Evolutionary conservation across 2,329 filamentous ascomycete genomes (phyloP), one percentile per base, ranked within the genome.

Genomic region (Pyrenochaeta sp.): DNA sequence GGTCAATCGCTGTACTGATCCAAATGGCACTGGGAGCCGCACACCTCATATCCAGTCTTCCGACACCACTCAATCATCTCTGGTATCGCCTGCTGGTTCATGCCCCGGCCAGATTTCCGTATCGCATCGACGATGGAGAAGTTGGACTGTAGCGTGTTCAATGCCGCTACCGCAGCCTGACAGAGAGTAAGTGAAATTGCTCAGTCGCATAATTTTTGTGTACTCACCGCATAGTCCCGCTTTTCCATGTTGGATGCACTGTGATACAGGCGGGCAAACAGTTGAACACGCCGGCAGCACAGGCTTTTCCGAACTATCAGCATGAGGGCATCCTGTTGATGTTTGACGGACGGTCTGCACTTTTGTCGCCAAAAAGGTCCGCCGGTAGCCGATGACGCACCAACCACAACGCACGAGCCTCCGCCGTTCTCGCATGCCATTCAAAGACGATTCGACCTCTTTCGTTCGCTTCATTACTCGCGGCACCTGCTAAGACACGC

Each of bases 121-220:
- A 95, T 88, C 50, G 90, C 88, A 74, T 96, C 88, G 19, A 97
- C 86, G 57, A 91, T 82, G 39, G 89, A 85, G 68, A 88, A 90
- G 76, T 97, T 97, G 54, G 90, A 90, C 71, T 94, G 90, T 52
- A 97, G 84, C 48, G 87, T 86, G 66, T 92, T 90, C 66, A 97
- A 86, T 55, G 89, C 88, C 52, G 84, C 77, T 39, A 97, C 87
- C 37, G 93, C 93, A 66, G 88, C 86, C 78, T 89, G 77, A 15
- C 22, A 32, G 48, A 24, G 36, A 24, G 36, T 39, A 1, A 39
- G 36, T 13, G 1, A 13, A 36, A 39, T n/a, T n/a, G 2, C 15
- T 19, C 36, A n/a, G 15, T 39, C 13, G 36, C 36, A 36, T 36
- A 9, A 12, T 10, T 1, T 39, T 12, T 19, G 36, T 4, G 8